These are phyloP conservation scores for Termitomyces sp. DNA, from an alignment of 768 basidiomycete genomes.

Conservation along the genomic window DNA sequence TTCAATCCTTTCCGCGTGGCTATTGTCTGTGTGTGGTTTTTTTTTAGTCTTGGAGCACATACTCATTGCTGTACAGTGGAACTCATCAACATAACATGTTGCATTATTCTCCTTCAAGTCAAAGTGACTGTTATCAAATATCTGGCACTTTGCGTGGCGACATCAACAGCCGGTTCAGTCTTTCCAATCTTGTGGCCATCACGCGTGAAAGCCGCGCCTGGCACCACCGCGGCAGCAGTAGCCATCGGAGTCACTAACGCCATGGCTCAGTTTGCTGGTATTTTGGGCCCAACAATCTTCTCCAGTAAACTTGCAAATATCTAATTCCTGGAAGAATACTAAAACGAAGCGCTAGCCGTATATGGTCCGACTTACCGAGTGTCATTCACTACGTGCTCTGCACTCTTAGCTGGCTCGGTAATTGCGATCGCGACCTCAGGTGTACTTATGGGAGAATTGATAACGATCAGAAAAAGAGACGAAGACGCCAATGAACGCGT, in stretches of 20 bases:
- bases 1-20: conserved; percentile 13
- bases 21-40: not conserved
- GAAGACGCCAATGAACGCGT: not conserved
- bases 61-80: conserved; percentile 3
- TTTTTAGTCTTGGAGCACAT: not conserved
- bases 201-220: conserved; percentile 10
- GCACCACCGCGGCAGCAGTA: conserved; percentile 10
- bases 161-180: conserved; percentile 10
- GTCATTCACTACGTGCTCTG: conserved; percentile 8
- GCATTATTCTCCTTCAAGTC: conserved; percentile 8
- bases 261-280: conserved; percentile 9
- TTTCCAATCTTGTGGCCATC: conserved; percentile 12
- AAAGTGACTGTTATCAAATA: conserved; percentile 9
- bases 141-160: conserved; percentile 10
- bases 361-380: conserved; percentile 14
- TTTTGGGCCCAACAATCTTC: conserved; percentile 12
- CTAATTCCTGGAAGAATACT: not conserved
- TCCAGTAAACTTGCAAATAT: conserved; percentile 1
- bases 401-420: conserved; percentile 6
- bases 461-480: not conserved
- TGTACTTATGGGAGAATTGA: conserved; percentile 7
- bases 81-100: conserved; percentile 10
- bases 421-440: conserved; percentile 4
- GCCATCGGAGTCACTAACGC: conserved; percentile 10
- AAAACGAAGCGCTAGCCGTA: conserved; percentile 1